A percentile compares a stretch with the other conserved stretches of the same genome.
These are phyloP conservation scores for Westerdykella aurantiaca DNA, from an alignment of 2,329 filamentous ascomycete genomes.

Conservation along the genomic window DNA sequence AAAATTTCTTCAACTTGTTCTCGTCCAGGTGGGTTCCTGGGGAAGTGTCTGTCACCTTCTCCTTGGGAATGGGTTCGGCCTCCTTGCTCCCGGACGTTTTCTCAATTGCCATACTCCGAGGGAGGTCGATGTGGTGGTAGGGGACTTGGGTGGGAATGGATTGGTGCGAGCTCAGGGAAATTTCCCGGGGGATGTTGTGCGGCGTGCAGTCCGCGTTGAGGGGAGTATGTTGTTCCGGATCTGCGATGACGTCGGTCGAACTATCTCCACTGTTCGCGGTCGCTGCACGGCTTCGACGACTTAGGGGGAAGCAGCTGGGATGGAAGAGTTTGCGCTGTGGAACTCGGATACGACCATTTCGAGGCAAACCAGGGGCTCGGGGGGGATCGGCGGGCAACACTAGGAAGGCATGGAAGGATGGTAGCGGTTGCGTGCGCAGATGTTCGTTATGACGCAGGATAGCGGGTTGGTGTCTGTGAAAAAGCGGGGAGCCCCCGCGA, in stretches of 20 bases:
- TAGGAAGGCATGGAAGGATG: background rate
- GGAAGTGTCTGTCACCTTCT: slow-evolving; percentile 17
- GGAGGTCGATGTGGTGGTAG: background rate
- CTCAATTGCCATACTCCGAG: slow-evolving; percentile 23
- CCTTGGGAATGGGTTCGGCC: slow-evolving; percentile 31
- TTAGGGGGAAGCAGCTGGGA: background rate
- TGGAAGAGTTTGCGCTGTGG: background rate
- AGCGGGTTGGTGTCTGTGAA: background rate
- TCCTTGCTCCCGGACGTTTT: slow-evolving; percentile 19
- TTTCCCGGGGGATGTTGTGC: background rate
- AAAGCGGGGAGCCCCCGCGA: background rate
- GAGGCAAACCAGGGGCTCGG: background rate
- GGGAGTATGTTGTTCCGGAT: background rate
- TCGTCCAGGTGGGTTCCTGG: slow-evolving; percentile 25
- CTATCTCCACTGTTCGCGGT: background rate
- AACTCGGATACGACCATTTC: background rate
- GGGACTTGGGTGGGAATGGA: too few relatives aligned
- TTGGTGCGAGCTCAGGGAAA: too few relatives aligned
- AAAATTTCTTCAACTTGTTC: slow-evolving; percentile 49
- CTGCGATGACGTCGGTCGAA: background rate
- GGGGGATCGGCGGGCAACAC: background rate
- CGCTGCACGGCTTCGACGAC: background rate
- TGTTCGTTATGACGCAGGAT: background rate
- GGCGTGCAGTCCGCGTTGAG: background rate
- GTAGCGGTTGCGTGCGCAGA: too few relatives aligned